These are phyloP conservation scores for Fusarium nygamai DNA, from an alignment of 2,329 filamentous ascomycete species.

Conservation along the genomic window DNA sequence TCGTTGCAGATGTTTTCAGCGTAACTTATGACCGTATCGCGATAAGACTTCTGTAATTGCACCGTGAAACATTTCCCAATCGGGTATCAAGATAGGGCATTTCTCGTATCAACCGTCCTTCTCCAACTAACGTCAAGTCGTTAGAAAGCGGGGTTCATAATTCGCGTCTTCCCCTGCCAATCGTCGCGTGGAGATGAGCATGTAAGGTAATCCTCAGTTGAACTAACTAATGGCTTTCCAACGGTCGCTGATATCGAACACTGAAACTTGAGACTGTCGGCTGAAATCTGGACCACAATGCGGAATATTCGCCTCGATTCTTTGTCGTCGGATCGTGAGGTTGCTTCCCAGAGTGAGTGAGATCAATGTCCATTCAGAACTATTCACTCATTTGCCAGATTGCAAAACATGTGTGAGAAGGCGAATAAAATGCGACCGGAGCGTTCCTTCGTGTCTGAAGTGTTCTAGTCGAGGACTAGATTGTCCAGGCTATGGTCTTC, in stretches of 20 bases:
- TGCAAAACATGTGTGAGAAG: neutral
- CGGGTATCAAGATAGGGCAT: neutral
- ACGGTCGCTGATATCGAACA: no score
- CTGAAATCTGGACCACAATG: neutral
- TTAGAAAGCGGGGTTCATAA: slow-evolving; percentile 1
- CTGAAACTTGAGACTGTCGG: neutral
- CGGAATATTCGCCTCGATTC: neutral
- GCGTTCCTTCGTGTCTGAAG: neutral
- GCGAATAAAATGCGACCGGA: slow-evolving; percentile 1
- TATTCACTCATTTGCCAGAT: neutral
- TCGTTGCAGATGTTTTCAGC: neutral
- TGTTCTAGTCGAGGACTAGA: neutral
- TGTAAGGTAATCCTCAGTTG: neutral
- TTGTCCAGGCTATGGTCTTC: neutral
- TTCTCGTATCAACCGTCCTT: neutral
- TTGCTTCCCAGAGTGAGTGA: neutral
- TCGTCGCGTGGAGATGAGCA: neutral
- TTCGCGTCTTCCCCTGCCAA: neutral
- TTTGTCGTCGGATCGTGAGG: neutral
- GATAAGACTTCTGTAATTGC: neutral
- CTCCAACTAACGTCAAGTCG: neutral
- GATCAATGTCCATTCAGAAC: no score
- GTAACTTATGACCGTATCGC: neutral
- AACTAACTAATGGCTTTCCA: neutral
- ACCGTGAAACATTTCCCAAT: neutral